These are phyloP conservation scores for Pseudogymnoascus sp. DNA, from an alignment of 2,329 filamentous ascomycete genomes.

Conservation along the genomic window DNA sequence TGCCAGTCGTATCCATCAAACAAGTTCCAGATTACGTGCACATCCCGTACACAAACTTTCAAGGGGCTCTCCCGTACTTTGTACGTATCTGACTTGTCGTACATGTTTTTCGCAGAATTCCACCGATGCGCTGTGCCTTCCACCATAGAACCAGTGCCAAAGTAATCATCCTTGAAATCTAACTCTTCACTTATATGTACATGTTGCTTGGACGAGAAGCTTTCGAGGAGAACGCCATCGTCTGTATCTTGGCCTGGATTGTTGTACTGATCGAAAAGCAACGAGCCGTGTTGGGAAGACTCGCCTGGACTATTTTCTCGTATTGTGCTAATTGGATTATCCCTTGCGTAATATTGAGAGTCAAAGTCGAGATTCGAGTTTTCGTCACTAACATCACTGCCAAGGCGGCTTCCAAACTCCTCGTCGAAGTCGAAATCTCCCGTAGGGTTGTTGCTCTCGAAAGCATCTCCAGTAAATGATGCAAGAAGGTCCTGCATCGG, in stretches of 20 bases:
- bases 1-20: slow-evolving; percentile 98
- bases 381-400: slow-evolving; percentile 33
- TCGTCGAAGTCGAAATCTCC: slow-evolving; percentile 57
- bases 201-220: slow-evolving; percentile 29
- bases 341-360: slow-evolving; percentile 41
- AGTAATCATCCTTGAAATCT: slow-evolving; percentile 70
- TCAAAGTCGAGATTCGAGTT: slow-evolving; percentile 34
- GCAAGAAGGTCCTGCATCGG: slow-evolving; percentile 82
- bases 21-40: slow-evolving; percentile 94
- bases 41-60: slow-evolving; percentile 69
- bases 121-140: slow-evolving; percentile 66
- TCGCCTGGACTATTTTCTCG: slow-evolving; percentile 42
- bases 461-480: slow-evolving; percentile 82
- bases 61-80: slow-evolving; percentile 62
- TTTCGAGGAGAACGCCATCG: slow-evolving; percentile 40
- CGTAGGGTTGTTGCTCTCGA: slow-evolving; percentile 52
- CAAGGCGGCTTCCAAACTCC: slow-evolving; percentile 49
- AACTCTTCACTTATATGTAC: slow-evolving; percentile 54
- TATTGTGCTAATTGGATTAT: slow-evolving; percentile 20
- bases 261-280: slow-evolving; percentile 20
- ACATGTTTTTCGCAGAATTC: slow-evolving; percentile 70
- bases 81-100: slow-evolving; percentile 54
- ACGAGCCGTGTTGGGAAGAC: slow-evolving; percentile 13
- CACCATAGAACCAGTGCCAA: slow-evolving; percentile 52
- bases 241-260: slow-evolving; percentile 31